Percentiles rank a stretch among this genome's conserved stretches.
These are phyloP conservation scores for Yamadazyma dushanensis DNA, from an alignment of 1,139 yeast species.

Conservation along the genomic window DNA sequence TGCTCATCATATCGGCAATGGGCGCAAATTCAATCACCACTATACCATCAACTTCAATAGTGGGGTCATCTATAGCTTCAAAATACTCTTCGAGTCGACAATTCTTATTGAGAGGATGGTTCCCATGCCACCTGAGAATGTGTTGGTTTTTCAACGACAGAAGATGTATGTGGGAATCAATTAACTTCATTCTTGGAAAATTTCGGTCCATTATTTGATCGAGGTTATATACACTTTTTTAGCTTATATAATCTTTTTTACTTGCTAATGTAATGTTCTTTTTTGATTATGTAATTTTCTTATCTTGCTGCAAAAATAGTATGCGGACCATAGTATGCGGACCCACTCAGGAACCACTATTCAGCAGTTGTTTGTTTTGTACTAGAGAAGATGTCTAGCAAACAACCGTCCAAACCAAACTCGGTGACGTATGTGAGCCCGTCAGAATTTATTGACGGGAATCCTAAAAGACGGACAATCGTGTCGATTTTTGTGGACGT, in stretches of 20 bases:
- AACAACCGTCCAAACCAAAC: slow-evolving; percentile 13
- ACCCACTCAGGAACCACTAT: no score
- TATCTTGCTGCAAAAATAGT: no score
- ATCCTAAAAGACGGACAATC: slow-evolving; percentile 9
- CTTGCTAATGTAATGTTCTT: no score
- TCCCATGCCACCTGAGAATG: slow-evolving; percentile 16
- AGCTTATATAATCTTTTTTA: no score
- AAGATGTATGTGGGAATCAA: slow-evolving; percentile 19
- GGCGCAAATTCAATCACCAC: slow-evolving; percentile 18
- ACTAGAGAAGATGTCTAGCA: slow-evolving; percentile 10
- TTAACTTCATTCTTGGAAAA: slow-evolving; percentile 11
- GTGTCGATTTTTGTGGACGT: not conserved
- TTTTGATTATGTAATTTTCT: no score
- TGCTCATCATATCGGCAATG: slow-evolving; percentile 5
- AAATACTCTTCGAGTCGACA: slow-evolving; percentile 18
- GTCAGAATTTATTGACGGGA: slow-evolving; percentile 7
- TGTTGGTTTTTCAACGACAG: slow-evolving; percentile 15
- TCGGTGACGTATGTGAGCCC: slow-evolving; percentile 5
- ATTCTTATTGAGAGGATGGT: slow-evolving; percentile 17
- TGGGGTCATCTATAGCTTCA: slow-evolving; percentile 2
- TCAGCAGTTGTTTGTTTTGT: no score
- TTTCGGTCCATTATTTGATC: not conserved
- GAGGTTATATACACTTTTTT: not conserved
- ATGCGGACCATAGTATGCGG: no score
- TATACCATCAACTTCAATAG: slow-evolving; percentile 15